Conservation (phyloP, 768 basidiomycete genomes). For the Calocera cornea region DNA sequence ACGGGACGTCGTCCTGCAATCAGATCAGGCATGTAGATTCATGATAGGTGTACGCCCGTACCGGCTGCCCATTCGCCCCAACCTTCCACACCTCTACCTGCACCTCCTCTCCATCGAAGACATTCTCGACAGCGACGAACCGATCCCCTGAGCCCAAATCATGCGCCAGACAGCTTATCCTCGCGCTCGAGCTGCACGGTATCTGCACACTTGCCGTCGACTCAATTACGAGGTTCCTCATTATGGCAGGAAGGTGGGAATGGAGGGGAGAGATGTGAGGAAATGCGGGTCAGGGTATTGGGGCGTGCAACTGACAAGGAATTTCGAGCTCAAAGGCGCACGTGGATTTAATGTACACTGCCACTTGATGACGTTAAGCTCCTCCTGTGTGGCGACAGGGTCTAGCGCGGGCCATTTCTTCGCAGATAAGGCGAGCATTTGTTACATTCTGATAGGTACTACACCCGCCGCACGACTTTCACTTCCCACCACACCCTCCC, state of each 20-base stretch:
- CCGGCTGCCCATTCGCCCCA: conserved; percentile 13
- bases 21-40: conserved; percentile 5
- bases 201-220: neutral
- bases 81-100: conserved; percentile 47
- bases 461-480: neutral
- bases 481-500: conserved; percentile 12
- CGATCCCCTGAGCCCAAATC: conserved; percentile 6
- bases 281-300: conserved; percentile 1
- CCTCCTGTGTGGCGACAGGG: neutral
- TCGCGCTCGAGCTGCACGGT: neutral
- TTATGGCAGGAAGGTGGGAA: neutral
- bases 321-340: neutral
- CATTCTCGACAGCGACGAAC: conserved; percentile 48
- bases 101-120: conserved; percentile 37
- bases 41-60: neutral
- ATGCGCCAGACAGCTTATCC: neutral
- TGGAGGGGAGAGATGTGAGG: neutral
- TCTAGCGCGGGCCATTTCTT: neutral
- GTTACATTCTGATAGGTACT: neutral
- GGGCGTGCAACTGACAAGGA: neutral
- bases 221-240: neutral
- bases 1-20: conserved; percentile 13
- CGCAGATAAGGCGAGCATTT: neutral
- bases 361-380: neutral
- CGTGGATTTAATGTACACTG: neutral